A percentile compares a stretch with the other conserved stretches of the same genome.
Evolutionary conservation across 805 yeast species (phyloP).

Genomic region (Peterozyma xylosa): DNA sequence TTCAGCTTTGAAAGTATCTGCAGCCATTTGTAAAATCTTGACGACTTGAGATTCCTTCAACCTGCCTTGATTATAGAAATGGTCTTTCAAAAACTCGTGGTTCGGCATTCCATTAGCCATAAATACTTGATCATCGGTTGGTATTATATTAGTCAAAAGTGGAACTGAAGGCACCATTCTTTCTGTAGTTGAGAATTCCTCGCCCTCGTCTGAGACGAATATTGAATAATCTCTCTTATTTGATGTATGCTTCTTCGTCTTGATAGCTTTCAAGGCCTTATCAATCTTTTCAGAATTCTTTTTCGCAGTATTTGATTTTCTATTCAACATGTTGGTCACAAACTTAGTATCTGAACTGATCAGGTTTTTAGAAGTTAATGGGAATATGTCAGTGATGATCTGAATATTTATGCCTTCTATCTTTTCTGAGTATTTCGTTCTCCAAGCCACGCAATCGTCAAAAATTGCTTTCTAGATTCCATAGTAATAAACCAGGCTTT

Average conservation of each 20-base stretch:
- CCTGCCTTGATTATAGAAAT: slow-evolving; percentile 77
- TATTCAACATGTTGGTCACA: too few species aligned
- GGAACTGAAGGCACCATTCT: slow-evolving; percentile 49
- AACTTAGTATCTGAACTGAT: too few species aligned
- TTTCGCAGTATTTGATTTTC: slow-evolving; percentile 9
- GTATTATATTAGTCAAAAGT: slow-evolving; percentile 60
- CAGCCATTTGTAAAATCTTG: slow-evolving; percentile 58
- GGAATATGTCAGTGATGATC: too few species aligned
- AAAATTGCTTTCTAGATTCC: too few species aligned
- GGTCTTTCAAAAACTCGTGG: slow-evolving; percentile 60
- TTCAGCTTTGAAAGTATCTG: slow-evolving; percentile 54
- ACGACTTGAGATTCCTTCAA: slow-evolving; percentile 63
- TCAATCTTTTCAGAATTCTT: slow-evolving; percentile 50
- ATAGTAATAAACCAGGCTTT: too few species aligned
- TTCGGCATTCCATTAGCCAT: slow-evolving; percentile 60
- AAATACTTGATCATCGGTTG: slow-evolving; percentile 66
- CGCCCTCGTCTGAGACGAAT: slow-evolving; percentile 53
- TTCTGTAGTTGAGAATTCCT: slow-evolving; percentile 43
- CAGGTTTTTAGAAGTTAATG: too few species aligned
- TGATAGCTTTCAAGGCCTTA: slow-evolving; percentile 57
- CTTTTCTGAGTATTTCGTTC: too few species aligned
- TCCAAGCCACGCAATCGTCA: too few species aligned
- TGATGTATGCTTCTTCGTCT: slow-evolving; percentile 30
- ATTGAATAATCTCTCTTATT: slow-evolving; percentile 27
- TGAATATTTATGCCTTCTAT: too few species aligned